Evolutionary conservation across 495 filamentous ascomycete species (phyloP), one percentile per base, ranked within the genome.

Genomic region (Thermothielavioides terrestris): DNA sequence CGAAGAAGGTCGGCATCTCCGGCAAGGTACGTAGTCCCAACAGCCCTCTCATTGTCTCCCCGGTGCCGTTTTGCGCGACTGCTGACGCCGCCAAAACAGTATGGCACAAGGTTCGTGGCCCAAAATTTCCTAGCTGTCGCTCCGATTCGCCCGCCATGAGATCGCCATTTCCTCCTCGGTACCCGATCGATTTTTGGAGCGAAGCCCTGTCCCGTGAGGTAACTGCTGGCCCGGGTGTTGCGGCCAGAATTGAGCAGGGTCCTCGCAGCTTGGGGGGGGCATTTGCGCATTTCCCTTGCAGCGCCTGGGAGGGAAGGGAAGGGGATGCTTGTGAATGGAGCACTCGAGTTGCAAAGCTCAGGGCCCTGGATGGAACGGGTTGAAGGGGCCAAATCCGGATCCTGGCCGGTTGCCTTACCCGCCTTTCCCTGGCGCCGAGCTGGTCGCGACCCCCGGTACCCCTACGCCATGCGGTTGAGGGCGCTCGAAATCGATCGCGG

Each of bases 1-100:
- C 89, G 47, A 94, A 94, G 85, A 95, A 95, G 86, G 90, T 95
- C 86, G 88, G 89, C 65, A 76, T 80, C 59, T 80, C 77, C 77
- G 79, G 77, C 69, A 76, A 63, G 60, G 72, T 73, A 65, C 45
- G 56, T 60, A 41, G 57, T 35, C 25, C 32, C 15, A 46, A 23
- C 22, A 25, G 1, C 38, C 20, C 26, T 27, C 27, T 12, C 45
- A 17, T 15, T 44, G 26, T 30, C n/a, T 32, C 17, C 27, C 27
- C 22, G 4, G 1, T 42, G 38, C 37, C 42, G 28, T 28, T 42
- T 3, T 39, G 48, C 32, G 40, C 38, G 42, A 36, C 25, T 27
- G 46, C 54, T 59, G 48, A 58, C 53, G 1, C n/a, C 23, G 6
- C 14, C 20, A 26, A 41, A 65, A 52, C 69, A 79, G 68, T 80